phyloP scores from a whole-genome alignment of 176 grass and related monocot genomes.

The Cenchrus americanus region DNA sequence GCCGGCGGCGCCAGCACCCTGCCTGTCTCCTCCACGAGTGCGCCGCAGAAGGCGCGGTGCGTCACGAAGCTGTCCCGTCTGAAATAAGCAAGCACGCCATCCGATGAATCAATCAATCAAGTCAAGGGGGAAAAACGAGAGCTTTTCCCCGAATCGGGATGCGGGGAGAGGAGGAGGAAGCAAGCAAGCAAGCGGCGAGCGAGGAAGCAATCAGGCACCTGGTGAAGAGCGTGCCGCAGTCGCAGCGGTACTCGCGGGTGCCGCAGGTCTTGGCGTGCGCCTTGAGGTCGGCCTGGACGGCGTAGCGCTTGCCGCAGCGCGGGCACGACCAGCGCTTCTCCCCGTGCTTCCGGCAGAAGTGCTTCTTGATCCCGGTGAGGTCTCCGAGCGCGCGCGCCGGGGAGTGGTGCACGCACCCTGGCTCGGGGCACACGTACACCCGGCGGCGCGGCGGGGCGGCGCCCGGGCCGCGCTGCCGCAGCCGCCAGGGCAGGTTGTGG shows the following conservation, averaged over 20 bases:
- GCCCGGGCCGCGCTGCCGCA: slow-evolving; percentile 61
- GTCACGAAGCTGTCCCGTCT: slow-evolving; percentile 69
- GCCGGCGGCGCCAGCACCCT: slow-evolving; percentile 38
- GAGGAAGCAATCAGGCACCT: slow-evolving; percentile 46
- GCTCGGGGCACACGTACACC: slow-evolving; percentile 80
- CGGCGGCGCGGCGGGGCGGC: slow-evolving; percentile 52
- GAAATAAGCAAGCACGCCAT: slow-evolving; percentile 32
- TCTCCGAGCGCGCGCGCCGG: slow-evolving; percentile 71
- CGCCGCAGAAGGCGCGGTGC: slow-evolving; percentile 65
- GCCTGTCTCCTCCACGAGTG: slow-evolving; percentile 56
- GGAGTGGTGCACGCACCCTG: slow-evolving; percentile 62
- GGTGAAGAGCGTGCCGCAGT: slow-evolving; percentile 95
- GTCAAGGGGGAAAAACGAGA: background rate
- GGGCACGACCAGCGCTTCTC: slow-evolving; percentile 88
- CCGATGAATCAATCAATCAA: slow-evolving; percentile 7
- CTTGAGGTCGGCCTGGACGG: slow-evolving; percentile 93
- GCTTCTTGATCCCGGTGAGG: slow-evolving; percentile 89
- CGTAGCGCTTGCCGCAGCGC: slow-evolving; percentile 90
- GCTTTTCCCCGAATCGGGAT: background rate
- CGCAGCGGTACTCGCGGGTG: slow-evolving; percentile 86
- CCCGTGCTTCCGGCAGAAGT: slow-evolving; percentile 84
- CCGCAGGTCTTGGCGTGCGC: slow-evolving; percentile 95
- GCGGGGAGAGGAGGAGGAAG: background rate
- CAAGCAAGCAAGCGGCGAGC: background rate
- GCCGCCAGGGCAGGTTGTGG: slow-evolving; percentile 63